These are phyloP conservation scores for Pueraria montana DNA, from an alignment of 306 rosid species.

Conservation along the genomic window DNA sequence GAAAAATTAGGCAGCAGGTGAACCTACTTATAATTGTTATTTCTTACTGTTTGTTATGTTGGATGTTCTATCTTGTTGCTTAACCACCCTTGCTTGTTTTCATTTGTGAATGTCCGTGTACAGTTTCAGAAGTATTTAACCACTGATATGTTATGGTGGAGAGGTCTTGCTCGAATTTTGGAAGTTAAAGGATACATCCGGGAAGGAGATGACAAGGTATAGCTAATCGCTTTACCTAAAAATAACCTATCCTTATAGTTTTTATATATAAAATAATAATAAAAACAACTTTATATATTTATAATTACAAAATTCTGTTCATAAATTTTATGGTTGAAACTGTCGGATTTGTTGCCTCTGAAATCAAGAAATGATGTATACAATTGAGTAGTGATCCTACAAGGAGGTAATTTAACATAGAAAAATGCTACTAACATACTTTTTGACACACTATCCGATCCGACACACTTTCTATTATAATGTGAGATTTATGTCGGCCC, in stretches of 20 bases:
- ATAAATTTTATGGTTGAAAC: neutral
- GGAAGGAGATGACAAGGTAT: constrained; percentile 84
- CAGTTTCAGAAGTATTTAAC: constrained; percentile 74
- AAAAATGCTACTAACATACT: neutral
- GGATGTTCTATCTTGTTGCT: constrained; percentile 4
- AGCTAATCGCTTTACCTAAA: neutral
- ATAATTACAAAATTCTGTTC: neutral
- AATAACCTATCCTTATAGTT: neutral
- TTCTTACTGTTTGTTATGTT: constrained; percentile 13
- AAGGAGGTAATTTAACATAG: neutral
- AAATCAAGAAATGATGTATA: constrained; percentile 29
- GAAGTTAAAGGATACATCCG: constrained; percentile 75
- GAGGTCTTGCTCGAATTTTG: constrained; percentile 88
- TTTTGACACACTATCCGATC: neutral
- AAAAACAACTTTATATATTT: neutral
- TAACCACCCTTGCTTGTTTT: constrained; percentile 25
- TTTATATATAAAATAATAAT: neutral
- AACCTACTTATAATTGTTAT: constrained; percentile 34
- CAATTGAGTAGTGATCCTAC: neutral
- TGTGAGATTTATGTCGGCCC: too few relatives aligned
- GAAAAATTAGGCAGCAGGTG: constrained; percentile 86
- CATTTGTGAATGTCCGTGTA: constrained; percentile 32
- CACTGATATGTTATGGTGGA: constrained; percentile 87
- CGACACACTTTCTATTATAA: neutral
- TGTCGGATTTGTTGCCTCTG: constrained; percentile 17